phyloP scores from a whole-genome alignment of 2,329 filamentous ascomycete species.

The Xylariomycetidae sp. region DNA sequence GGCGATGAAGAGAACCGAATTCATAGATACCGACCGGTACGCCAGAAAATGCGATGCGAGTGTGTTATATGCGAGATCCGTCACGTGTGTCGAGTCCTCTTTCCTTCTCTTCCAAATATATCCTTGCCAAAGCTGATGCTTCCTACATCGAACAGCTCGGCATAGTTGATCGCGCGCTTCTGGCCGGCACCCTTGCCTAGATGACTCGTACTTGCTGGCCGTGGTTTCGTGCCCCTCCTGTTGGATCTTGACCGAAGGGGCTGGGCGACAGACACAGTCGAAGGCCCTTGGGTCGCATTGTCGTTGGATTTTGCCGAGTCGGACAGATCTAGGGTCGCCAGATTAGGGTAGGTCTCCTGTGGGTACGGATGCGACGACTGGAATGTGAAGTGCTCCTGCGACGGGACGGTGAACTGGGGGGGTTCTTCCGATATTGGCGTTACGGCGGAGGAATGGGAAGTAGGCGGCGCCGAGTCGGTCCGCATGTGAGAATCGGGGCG shows the following conservation, averaged over 20 bases:
- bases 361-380: slow-evolving; percentile 58
- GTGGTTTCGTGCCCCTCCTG: slow-evolving; percentile 18
- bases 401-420: slow-evolving; percentile 42
- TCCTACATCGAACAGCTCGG: slow-evolving; percentile 69
- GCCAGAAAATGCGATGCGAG: slow-evolving; percentile 10
- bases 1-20: slow-evolving; percentile 6
- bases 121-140: slow-evolving; percentile 60
- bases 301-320: slow-evolving; percentile 40
- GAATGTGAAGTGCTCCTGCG: slow-evolving; percentile 62
- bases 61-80: slow-evolving; percentile 2
- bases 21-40: slow-evolving; percentile 10
- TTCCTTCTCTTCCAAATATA: slow-evolving; percentile 40
- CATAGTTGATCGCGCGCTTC: slow-evolving; percentile 67
- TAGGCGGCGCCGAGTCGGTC: slow-evolving; percentile 31
- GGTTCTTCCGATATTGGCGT: slow-evolving; percentile 16
- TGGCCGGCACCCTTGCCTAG: slow-evolving; percentile 61
- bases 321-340: slow-evolving; percentile 55
- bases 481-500: no score
- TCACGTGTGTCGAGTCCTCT: slow-evolving; percentile 45
- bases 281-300: slow-evolving; percentile 22
- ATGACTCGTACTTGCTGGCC: slow-evolving; percentile 27
- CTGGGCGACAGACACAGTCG: slow-evolving; percentile 22
- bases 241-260: slow-evolving; percentile 18
- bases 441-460: slow-evolving; percentile 10
- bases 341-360: slow-evolving; percentile 50